Evolutionary conservation across 163 green algal species (phyloP).

Genomic region (Volvox carteri): DNA sequence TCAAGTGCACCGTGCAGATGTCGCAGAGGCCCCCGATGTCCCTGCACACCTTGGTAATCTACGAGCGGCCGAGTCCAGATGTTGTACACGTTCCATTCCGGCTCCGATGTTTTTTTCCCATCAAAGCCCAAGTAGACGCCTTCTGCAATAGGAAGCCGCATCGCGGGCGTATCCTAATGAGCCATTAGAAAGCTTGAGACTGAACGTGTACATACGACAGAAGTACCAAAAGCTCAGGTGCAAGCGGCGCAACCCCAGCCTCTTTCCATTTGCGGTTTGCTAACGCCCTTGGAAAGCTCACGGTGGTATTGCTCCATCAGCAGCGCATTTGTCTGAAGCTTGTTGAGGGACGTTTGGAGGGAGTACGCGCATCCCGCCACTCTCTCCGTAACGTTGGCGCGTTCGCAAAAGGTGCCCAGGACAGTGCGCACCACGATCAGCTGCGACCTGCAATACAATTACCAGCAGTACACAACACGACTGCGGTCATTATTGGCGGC

Average conservation of each 20-base stretch:
- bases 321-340: background rate
- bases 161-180: no score
- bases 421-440: slow-evolving; percentile 8
- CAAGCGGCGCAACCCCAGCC: background rate
- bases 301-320: slow-evolving; percentile 42
- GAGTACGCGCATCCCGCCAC: background rate
- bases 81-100: background rate
- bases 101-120: background rate
- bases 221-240: background rate
- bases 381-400: slow-evolving; percentile 22
- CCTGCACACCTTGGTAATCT: background rate
- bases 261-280: background rate
- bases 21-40: no score
- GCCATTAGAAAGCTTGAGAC: no score
- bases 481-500: no score
- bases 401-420: slow-evolving; percentile 24
- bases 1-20: no score
- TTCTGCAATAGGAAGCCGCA: slow-evolving; percentile 12
- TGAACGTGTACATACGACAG: no score
- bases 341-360: background rate
- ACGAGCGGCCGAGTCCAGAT: background rate
- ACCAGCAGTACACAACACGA: no score
- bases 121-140: slow-evolving; percentile 34
- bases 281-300: background rate
- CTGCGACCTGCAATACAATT: slow-evolving; percentile 6